Conservation (phyloP, 257 asterid species). For the Primulina huaijiensis region DNA sequence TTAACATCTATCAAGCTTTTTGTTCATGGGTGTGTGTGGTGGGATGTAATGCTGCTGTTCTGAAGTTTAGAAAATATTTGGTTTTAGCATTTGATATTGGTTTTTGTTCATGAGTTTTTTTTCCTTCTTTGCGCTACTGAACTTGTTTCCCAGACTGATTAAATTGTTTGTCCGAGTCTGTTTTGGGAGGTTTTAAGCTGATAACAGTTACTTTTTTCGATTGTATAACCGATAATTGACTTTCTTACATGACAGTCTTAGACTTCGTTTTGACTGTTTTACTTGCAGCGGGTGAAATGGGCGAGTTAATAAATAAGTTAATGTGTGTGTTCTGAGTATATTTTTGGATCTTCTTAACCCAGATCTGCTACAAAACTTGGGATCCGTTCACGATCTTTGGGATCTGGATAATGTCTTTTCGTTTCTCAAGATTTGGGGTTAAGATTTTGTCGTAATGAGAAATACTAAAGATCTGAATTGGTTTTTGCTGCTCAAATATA, state of each 20-base stretch:
- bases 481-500: background rate
- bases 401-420: background rate
- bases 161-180: slow-evolving; percentile 2
- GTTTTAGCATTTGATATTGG: background rate
- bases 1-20: background rate
- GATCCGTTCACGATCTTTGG: background rate
- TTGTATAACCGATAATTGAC: background rate
- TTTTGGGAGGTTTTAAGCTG: background rate
- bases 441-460: background rate
- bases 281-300: background rate
- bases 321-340: slow-evolving; percentile 14
- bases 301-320: background rate
- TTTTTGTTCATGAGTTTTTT: slow-evolving; percentile 18
- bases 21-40: slow-evolving; percentile 12
- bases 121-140: background rate
- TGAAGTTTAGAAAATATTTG: background rate
- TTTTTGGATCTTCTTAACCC: slow-evolving; percentile 4
- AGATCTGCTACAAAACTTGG: background rate
- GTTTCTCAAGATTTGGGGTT: slow-evolving; percentile 4
- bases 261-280: background rate
- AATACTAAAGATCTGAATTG: slow-evolving; percentile 8
- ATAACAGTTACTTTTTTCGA: background rate
- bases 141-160: background rate
- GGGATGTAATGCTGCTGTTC: slow-evolving; percentile 19
- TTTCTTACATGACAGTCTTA: background rate